phyloP scores from a whole-genome alignment of 75 land plant species.

The Gnetum montanum region DNA sequence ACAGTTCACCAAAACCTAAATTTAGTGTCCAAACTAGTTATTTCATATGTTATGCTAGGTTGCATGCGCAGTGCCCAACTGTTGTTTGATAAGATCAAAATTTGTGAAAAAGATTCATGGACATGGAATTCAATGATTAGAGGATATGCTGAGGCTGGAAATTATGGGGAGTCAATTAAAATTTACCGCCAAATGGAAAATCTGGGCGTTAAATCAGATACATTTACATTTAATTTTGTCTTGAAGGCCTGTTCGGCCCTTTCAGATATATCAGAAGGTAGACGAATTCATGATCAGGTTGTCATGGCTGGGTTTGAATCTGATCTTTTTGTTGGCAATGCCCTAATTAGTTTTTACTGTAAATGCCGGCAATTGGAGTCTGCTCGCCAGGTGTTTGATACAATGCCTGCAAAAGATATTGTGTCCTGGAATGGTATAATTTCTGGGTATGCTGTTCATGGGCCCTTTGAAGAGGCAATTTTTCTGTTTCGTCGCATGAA shows the following conservation, averaged over 20 bases:
- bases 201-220: conserved; percentile 14
- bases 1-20: not conserved
- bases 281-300: conserved; percentile 14
- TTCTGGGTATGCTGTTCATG: conserved; percentile 18
- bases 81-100: not conserved
- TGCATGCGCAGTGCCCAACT: not conserved
- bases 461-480: conserved; percentile 4
- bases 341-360: conserved; percentile 21
- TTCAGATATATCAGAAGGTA: conserved; percentile 9
- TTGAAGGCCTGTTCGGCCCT: conserved; percentile 22
- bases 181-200: conserved; percentile 13
- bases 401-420: conserved; percentile 18
- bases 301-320: conserved; percentile 3
- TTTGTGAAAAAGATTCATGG: not conserved
- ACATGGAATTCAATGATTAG: conserved; percentile 31
- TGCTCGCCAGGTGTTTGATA: conserved; percentile 27
- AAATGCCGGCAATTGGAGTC: conserved; percentile 13
- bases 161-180: conserved; percentile 14
- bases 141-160: conserved; percentile 20
- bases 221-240: conserved; percentile 19
- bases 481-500: conserved; percentile 1
- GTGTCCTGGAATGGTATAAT: conserved; percentile 29
- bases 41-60: not conserved
- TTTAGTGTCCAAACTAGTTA: not conserved
- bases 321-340: conserved; percentile 14